Base-by-base conservation (phyloP, 495 filamentous ascomycete species). In the Talaromyces stipitatus region DNA sequence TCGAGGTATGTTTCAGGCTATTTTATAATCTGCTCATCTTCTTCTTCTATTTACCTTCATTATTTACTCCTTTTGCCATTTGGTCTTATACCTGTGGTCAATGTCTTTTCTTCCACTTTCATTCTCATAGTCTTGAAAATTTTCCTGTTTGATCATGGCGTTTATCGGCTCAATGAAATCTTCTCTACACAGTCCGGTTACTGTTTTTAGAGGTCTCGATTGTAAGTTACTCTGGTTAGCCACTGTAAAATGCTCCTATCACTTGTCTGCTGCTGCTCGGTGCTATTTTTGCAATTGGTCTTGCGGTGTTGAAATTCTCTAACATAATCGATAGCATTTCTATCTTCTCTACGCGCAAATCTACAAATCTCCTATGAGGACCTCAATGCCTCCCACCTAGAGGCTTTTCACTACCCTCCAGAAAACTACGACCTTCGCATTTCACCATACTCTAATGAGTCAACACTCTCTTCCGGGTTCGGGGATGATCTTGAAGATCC, bases 341-440 rank as follows among this genome's bases (percentile, higher is more conserved):
- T 69, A 16, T 59, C 58, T 5, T 66, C 64, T 18, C 60, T 60
- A 48, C 56, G 68, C 26, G 33, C 70, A 10, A 66, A 67, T 33
- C 56, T 64, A 22, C 57, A 58, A 38, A 61, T 69, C 26, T 61
- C 65, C 18, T 54, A 54, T 27, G 64, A 62, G 54, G 56, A 62
- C 28, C 24, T 38, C 23, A 43, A 55, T 46, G 54, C 36, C n/a
- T 12, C 32, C 18, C 29, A 24, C 23, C 28, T 54, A 29, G 52
- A 36, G 23, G 52, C 52, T n/a, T 38, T 38, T 32, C 29, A 54
- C 20, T 23, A 24, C 8, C 12, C 52, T 20, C 52, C 33, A 11
- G 22, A 24, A 3, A 33, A 24, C 14, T 41, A 12, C 23, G 52
- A 41, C 18, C 14, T 55, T 18, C 54, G 24, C 20, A 36, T 43